Evolutionary conservation across 768 basidiomycete species (phyloP), one percentile per base, ranked within the genome.

Genomic region (Leccinellum albellum): DNA sequence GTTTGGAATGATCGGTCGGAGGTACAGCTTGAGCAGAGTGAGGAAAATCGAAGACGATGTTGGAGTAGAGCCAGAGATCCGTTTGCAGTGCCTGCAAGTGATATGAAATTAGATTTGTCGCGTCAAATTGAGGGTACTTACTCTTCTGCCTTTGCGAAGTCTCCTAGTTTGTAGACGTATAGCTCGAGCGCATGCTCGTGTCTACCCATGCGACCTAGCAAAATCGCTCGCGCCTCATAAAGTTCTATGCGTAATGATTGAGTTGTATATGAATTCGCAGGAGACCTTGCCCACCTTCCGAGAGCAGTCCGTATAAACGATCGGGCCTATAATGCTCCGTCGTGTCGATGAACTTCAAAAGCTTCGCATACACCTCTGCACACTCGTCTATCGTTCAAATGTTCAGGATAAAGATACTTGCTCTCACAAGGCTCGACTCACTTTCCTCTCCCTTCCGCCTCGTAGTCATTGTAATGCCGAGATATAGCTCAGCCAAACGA

Each of bases 161-260:
- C 89, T 37, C 86, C 81, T 31, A 98, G 77, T 33, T 86, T 84
- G 67, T 98, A 89, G 6, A 95, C 94, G 69, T 98, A 99, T 14
- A 96, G 81, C 66, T 95, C 92, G n/a, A 98, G 81, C 1, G 96
- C 94, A 59, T 88, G 91, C 59, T 97, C 93, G 59, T 98, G 96
- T 53, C 91, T 85, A 2, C 90, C 93, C 58, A 98, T 79, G 46
- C 89, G 82, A 10, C 97, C 97, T 10, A 98, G 76, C 7, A 99
- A 79, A 57, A 98, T 86, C 0, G 97, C 97, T 42, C 94, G 86
- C 15, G 91, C 94, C 71, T 98, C 94, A 57, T 83, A 93, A 37
- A 97, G 78, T 64, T 93, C 94, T 94, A 63, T 6, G 32, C 31
- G 50, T 13, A 45, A 50, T 6, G 1, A n/a, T 44, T 40, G 9